These are phyloP conservation scores for Neurospora sp. DNA, from an alignment of 495 filamentous ascomycete genomes.

Conservation along the genomic window DNA sequence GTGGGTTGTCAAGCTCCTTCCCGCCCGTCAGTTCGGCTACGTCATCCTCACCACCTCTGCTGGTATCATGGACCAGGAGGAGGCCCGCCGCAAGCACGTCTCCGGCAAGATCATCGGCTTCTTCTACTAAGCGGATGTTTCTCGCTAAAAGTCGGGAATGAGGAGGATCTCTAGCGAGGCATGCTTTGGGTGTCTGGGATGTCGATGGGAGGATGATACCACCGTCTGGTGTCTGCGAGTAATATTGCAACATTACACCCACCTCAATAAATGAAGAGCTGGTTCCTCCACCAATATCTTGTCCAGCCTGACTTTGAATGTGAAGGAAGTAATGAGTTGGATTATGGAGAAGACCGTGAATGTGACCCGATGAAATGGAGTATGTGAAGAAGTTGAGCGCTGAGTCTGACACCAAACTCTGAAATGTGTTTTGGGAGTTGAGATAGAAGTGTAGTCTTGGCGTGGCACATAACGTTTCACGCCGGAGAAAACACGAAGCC, in stretches of 20 bases:
- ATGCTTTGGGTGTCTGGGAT: slow-evolving; percentile 6
- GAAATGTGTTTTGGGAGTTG: not conserved
- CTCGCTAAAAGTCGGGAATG: not conserved
- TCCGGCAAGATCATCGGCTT: slow-evolving; percentile 93
- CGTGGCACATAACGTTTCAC: not conserved
- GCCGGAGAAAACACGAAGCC: not conserved
- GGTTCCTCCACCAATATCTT: not conserved
- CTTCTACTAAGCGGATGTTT: slow-evolving; percentile 63
- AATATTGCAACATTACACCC: not conserved
- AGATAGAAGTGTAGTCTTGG: not conserved
- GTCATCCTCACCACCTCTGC: slow-evolving; percentile 97
- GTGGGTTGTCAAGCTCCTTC: slow-evolving; percentile 97
- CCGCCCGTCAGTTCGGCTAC: slow-evolving; percentile 98
- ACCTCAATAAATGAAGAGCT: not conserved
- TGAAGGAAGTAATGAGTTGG: not conserved
- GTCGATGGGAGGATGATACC: slow-evolving; percentile 7
- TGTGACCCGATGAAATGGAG: not conserved
- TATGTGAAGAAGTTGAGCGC: not conserved
- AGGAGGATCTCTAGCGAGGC: slow-evolving; percentile 11
- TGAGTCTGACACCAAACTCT: not conserved
- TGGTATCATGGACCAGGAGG: slow-evolving; percentile 99
- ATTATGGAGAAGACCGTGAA: not conserved
- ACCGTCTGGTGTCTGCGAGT: not conserved
- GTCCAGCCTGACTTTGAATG: not conserved
- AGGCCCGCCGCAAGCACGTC: slow-evolving; percentile 95